phyloP scores from a whole-genome alignment of 192 early-diverging fungal genomes.

The Endogone sp. region DNA sequence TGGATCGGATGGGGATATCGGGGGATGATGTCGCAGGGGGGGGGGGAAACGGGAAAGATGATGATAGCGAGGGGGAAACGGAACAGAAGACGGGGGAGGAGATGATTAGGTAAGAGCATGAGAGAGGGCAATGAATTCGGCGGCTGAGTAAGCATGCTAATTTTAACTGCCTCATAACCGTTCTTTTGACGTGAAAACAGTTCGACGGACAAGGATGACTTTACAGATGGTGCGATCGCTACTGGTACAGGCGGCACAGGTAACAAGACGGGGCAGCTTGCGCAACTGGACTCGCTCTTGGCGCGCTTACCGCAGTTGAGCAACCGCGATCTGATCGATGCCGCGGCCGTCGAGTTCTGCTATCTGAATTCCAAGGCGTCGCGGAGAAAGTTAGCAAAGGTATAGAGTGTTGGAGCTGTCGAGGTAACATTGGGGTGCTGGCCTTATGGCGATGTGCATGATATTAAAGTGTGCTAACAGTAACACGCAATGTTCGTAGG shows the following conservation, averaged over 20 bases:
- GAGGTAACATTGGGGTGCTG: too few relatives aligned
- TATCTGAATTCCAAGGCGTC: constrained; percentile 81
- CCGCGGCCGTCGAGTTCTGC: constrained; percentile 89
- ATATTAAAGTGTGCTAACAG: neutral
- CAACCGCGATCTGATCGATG: constrained; percentile 85
- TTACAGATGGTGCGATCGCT: constrained; percentile 31
- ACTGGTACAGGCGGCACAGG: constrained; percentile 1
- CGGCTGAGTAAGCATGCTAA: neutral
- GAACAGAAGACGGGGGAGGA: constrained; percentile 11
- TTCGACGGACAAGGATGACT: constrained; percentile 21
- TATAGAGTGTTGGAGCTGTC: constrained; percentile 7
- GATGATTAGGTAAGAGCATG: neutral
- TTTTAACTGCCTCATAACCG: neutral
- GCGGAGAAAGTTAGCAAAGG: constrained; percentile 71
- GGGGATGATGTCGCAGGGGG: constrained; percentile 1
- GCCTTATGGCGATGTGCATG: too few relatives aligned
- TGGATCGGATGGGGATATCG: neutral
- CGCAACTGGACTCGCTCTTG: constrained; percentile 65
- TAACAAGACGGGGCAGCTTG: constrained; percentile 18
- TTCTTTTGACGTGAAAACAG: neutral
- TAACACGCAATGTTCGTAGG: constrained; percentile 23
- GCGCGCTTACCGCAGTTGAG: constrained; percentile 68
- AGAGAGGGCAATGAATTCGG: neutral
- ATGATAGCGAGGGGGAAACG: constrained; percentile 23
- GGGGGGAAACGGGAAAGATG: constrained; percentile 24